These are phyloP conservation scores for Solidago caesia DNA, from an alignment of 129 eudicot genomes.

Conservation along the genomic window DNA sequence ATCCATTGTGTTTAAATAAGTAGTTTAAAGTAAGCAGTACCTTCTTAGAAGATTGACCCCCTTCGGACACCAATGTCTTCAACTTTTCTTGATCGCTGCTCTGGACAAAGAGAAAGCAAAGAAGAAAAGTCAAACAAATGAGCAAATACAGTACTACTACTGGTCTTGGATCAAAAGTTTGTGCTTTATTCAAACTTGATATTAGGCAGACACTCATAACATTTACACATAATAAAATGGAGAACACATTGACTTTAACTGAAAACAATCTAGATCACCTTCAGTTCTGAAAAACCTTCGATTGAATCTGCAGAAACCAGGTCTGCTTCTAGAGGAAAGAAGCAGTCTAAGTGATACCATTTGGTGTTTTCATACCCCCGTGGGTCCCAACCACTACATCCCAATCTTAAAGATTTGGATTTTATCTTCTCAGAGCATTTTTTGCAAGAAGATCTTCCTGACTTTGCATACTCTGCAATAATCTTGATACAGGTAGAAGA, in stretches of 20 bases:
- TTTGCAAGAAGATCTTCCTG: conserved; percentile 80
- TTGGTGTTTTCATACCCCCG: conserved; percentile 73
- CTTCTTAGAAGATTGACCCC: conserved; percentile 36
- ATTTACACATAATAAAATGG: neutral
- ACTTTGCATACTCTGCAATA: conserved; percentile 92
- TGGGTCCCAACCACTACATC: conserved; percentile 52
- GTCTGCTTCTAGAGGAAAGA: conserved; percentile 38
- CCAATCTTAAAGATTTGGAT: conserved; percentile 54
- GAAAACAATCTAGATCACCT: conserved; percentile 41
- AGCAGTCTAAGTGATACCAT: conserved; percentile 81
- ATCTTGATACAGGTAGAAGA: conserved; percentile 35
- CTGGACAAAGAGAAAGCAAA: conserved; percentile 38
- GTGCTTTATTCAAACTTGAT: no score
- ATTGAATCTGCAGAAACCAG: conserved; percentile 46
- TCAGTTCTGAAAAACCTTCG: conserved; percentile 63
- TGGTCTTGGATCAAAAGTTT: no score
- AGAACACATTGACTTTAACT: neutral
- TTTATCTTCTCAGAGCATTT: conserved; percentile 55
- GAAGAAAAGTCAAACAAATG: conserved; percentile 10
- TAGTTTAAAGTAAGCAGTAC: conserved; percentile 29
- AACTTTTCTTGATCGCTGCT: conserved; percentile 63
- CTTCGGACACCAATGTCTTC: conserved; percentile 42
- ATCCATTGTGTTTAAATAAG: neutral
- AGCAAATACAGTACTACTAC: no score
- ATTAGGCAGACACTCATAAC: no score